Evolutionary conservation across 139 green algal genomes (phyloP).

Genomic region (Chlorella sp.): DNA sequence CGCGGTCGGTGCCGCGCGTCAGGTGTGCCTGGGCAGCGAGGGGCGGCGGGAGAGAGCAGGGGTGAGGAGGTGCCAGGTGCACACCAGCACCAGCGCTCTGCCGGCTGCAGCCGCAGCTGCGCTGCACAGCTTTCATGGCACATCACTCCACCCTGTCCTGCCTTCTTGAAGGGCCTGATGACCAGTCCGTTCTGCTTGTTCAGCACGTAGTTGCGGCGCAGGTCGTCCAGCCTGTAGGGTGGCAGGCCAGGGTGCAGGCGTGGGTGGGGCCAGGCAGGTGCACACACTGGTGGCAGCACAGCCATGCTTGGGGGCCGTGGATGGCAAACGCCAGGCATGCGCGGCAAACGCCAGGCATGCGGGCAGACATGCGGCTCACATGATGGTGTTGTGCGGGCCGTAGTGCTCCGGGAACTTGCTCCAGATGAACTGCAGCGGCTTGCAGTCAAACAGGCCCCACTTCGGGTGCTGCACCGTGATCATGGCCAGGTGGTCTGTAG

Average conservation of each 20-base stretch:
- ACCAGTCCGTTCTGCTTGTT: conserved; percentile 92
- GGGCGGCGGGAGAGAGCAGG: no score
- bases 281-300: no score
- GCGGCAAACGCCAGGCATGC: no score
- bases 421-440: conserved; percentile 93
- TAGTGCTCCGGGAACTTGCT: conserved; percentile 70
- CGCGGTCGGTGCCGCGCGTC: conserved; percentile 80
- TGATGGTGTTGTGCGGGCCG: conserved; percentile 88
- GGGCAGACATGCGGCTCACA: no score
- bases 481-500: conserved; percentile 87
- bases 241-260: no score
- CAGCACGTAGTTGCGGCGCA: conserved; percentile 95
- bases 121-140: not conserved
- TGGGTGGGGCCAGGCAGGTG: no score
- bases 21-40: conserved; percentile 57
- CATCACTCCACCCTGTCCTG: not conserved
- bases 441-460: conserved; percentile 95
- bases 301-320: no score
- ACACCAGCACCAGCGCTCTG: no score
- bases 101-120: no score
- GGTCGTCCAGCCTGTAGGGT: conserved; percentile 72
- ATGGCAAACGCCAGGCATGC: no score
- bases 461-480: conserved; percentile 81
- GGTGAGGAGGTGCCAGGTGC: no score
- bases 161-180: conserved; percentile 89